Evolutionary conservation across 2,329 filamentous ascomycete species (phyloP).

Genomic region (Neopestalotiopsis sp.): DNA sequence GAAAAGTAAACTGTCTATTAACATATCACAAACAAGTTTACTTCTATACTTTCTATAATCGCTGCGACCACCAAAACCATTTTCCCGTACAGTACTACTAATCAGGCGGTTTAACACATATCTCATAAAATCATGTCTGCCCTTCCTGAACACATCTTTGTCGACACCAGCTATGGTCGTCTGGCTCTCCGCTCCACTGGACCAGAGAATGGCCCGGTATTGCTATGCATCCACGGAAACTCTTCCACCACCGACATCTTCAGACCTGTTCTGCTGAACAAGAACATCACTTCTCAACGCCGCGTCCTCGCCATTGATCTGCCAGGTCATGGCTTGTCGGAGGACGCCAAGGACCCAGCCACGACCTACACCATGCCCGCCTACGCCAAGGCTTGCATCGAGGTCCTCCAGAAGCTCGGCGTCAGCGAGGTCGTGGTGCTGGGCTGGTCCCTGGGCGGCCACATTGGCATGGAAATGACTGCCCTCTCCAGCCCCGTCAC

Average conservation of each 20-base stretch:
- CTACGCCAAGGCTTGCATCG: slow-evolving; percentile 2
- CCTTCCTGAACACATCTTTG: not conserved
- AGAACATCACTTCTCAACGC: not conserved
- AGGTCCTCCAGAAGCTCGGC: not conserved
- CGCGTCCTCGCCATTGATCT: not conserved
- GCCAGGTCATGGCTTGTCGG: slow-evolving; percentile 1
- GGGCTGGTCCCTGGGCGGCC: slow-evolving; percentile 3
- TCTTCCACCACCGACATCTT: slow-evolving; percentile 6
- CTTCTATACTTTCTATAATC: too few relatives aligned
- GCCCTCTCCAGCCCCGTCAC: not conserved
- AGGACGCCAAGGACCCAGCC: slow-evolving; percentile 1
- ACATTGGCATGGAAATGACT: not conserved
- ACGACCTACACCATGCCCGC: not conserved
- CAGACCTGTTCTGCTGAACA: not conserved
- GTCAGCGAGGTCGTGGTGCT: not conserved
- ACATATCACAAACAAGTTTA: not conserved
- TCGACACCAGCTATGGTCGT: not conserved
- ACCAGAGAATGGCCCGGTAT: not conserved
- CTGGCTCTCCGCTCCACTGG: not conserved
- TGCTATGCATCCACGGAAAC: slow-evolving; percentile 11
- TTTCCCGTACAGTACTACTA: not conserved
- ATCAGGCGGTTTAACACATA: not conserved
- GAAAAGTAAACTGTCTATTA: not conserved
- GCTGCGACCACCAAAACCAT: not conserved
- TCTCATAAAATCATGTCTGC: not conserved